Base-by-base conservation (phyloP, 345 rosid species). In the Heritiera littoralis region DNA sequence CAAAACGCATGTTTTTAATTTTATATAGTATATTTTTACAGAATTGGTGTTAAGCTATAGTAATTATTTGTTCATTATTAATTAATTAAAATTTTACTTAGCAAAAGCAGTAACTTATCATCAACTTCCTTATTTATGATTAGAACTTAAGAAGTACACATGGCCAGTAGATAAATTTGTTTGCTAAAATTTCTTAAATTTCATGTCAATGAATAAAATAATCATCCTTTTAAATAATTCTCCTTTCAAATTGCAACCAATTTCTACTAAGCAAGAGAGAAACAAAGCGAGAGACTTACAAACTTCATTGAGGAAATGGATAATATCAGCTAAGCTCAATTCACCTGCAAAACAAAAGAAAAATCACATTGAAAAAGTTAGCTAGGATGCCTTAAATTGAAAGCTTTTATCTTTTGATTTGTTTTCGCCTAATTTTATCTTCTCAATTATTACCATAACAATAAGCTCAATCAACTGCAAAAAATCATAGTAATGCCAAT, bases 221-320 rank as follows among this genome's bases (percentile, higher is more conserved):
- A 66, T 35, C 2, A 35, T 35, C 38, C 38, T 35, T 35, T 35
- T 35, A 35, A 35, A 35, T 3, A 18, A 17, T 18, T 35, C 38
- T 9, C 49, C 71, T 66, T 40, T 46, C 51, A 41, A 40, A n/a
- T 41, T 9, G 71, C 49, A 66, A n/a, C 3, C 32, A 70, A 70
- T 48, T 35, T 18, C 13, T 70, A 51, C 15, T 32, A 52, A 54
- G 74, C 9, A 46, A 46, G 18, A 23, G 4, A n/a, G 3, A 38
- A 18, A 18, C 0, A 46, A 66, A 70, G n/a, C 70, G 75, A 55
- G 76, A 82, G 78, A 83, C 96, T 86, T 83, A 89, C 96, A 81
- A 89, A 60, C 80, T 92, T 79, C 96, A 92, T 92, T 86, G 78
- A 74, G 17, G 45, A 72, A 51, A 52, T 35, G 46, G 48, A 10